Conservation (phyloP, 1,139 yeast genomes). For the Geotrichum histeridarum region DNA sequence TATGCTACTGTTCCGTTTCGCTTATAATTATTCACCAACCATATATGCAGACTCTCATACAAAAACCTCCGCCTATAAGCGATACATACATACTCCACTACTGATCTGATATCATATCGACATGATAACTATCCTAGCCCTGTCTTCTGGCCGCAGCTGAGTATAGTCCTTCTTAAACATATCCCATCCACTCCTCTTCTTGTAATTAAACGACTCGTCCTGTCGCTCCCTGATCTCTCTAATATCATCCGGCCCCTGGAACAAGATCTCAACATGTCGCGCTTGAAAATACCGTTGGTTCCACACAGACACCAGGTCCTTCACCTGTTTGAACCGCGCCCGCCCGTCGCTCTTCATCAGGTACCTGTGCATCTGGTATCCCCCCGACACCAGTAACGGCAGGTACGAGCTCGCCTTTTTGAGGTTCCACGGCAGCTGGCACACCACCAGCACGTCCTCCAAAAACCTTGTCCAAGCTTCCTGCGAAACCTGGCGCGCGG, state of each 20-base stretch:
- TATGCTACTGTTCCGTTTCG: too few relatives aligned
- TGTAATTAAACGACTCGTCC: background rate
- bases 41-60: too few relatives aligned
- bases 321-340: background rate
- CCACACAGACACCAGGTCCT: background rate
- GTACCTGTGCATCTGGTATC: background rate
- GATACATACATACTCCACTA: too few relatives aligned
- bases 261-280: background rate
- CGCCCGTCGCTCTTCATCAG: background rate
- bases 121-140: background rate
- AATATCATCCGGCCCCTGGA: background rate
- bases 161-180: background rate
- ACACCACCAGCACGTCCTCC: background rate
- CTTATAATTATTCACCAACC: too few relatives aligned
- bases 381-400: background rate
- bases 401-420: background rate
- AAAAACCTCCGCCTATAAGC: too few relatives aligned
- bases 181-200: background rate
- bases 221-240: background rate
- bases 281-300: background rate
- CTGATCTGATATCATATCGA: too few relatives aligned
- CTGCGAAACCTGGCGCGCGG: background rate
- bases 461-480: background rate
- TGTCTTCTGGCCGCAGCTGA: background rate
- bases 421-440: background rate